These are phyloP conservation scores for Zancudomyces culisetae DNA, from an alignment of 371 early-diverging fungal genomes.

Conservation along the genomic window DNA sequence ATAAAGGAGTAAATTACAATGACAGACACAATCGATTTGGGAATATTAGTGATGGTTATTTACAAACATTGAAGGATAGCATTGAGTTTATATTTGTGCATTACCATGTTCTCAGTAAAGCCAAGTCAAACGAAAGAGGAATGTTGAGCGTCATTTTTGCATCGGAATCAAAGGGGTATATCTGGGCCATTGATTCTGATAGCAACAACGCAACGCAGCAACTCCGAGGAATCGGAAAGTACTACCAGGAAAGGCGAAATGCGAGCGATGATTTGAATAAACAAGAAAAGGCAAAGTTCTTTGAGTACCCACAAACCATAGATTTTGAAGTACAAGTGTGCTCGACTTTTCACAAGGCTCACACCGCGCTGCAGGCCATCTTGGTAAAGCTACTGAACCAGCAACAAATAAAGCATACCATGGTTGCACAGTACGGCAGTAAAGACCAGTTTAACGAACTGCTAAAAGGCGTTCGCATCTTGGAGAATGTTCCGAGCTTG, in stretches of 20 bases:
- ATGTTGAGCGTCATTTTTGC: not conserved
- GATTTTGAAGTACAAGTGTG: not conserved
- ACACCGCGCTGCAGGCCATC: not conserved
- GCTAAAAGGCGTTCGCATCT: not conserved
- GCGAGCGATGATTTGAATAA: not conserved
- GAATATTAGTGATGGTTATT: not conserved
- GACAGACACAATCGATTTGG: not conserved
- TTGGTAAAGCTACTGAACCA: not conserved
- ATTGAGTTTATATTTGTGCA: not conserved
- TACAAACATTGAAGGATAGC: not conserved
- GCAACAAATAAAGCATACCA: not conserved
- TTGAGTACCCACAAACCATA: not conserved
- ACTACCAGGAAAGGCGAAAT: not conserved
- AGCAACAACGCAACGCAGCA: not conserved
- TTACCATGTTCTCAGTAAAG: not conserved
- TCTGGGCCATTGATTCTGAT: not conserved
- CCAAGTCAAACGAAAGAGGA: not conserved
- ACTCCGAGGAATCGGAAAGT: not conserved
- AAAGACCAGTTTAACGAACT: not conserved
- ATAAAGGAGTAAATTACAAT: not conserved
- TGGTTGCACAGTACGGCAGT: conserved; percentile 1
- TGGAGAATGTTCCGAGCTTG: conserved; percentile 2
- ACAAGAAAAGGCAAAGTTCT: not conserved
- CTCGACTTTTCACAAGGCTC: not conserved
- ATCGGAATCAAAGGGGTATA: not conserved